Evolutionary conservation across 129 eudicot species (phyloP).

Genomic region (Rutidosis leptorrhynchoides): DNA sequence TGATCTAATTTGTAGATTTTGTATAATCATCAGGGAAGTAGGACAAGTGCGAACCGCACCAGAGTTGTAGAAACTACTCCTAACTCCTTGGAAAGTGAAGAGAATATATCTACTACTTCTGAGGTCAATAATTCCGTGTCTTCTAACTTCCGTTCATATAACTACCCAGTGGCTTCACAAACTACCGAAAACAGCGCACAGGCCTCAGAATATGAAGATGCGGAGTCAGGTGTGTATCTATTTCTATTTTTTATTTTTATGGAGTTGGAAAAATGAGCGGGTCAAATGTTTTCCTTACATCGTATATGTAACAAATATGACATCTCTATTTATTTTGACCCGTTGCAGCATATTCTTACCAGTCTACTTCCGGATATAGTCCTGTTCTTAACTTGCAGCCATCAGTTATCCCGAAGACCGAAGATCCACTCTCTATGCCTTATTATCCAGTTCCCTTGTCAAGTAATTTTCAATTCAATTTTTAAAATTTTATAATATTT

Average conservation of each 20-base stretch:
- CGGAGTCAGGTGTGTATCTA: constrained; percentile 68
- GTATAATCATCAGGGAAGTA: constrained; percentile 51
- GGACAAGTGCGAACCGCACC: constrained; percentile 59
- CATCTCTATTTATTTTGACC: too few species aligned
- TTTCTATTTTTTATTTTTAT: constrained; percentile 13
- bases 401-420: constrained; percentile 37
- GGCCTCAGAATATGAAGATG: constrained; percentile 85
- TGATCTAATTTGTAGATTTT: background rate
- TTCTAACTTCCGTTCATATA: constrained; percentile 44
- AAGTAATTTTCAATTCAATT: constrained; percentile 40
- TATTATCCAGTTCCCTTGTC: constrained; percentile 49
- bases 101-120: constrained; percentile 43
- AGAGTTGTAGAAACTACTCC: constrained; percentile 54
- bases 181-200: constrained; percentile 75
- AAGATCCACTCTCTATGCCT: constrained; percentile 53
- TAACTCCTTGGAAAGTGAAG: constrained; percentile 54
- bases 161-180: constrained; percentile 61
- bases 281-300: background rate
- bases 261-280: background rate
- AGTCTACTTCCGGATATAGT: constrained; percentile 60
- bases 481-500: background rate
- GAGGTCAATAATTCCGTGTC: constrained; percentile 63
- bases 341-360: constrained; percentile 70
- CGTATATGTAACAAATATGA: background rate
- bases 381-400: constrained; percentile 56